A percentile compares a stretch with the other conserved stretches of the same genome.
Evolutionary conservation across 768 basidiomycete species (phyloP).

Genomic region (Leccinum truebloodii): DNA sequence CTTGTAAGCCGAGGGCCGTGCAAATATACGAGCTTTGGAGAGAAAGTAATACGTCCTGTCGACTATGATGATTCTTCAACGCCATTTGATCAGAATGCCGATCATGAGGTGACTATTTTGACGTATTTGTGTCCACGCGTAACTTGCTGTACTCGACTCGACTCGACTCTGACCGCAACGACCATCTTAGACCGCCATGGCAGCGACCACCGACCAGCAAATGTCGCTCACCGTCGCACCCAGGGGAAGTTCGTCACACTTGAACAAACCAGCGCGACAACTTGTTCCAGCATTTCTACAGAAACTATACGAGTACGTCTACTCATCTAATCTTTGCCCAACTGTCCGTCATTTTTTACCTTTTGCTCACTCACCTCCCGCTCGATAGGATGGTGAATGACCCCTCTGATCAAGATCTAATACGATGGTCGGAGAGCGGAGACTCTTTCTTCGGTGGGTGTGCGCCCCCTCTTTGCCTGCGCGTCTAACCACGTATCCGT

Average conservation of each 20-base stretch:
- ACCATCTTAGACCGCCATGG: constrained; percentile 11
- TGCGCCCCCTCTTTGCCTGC: constrained; percentile 9
- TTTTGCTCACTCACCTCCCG: constrained; percentile 7
- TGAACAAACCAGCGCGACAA: constrained; percentile 47
- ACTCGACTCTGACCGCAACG: background rate
- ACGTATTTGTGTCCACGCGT: background rate
- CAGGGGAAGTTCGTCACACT: constrained; percentile 30
- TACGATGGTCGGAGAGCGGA: constrained; percentile 88
- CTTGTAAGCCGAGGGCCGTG: too few species aligned
- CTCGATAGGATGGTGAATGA: constrained; percentile 86
- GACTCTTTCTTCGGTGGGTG: constrained; percentile 95
- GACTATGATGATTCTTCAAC: too few species aligned
- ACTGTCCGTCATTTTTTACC: constrained; percentile 11
- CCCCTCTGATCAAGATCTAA: constrained; percentile 75
- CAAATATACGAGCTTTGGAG: too few species aligned
- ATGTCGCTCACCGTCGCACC: constrained; percentile 54
- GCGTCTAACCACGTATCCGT: constrained; percentile 1
- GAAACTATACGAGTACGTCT: constrained; percentile 72
- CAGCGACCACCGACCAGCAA: constrained; percentile 55
- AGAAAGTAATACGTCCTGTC: too few species aligned
- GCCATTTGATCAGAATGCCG: too few species aligned
- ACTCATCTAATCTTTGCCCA: constrained; percentile 13
- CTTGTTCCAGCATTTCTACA: constrained; percentile 84
- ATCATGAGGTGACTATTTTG: background rate
- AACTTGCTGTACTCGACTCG: background rate